Evolutionary conservation across 345 rosid genomes (phyloP), one percentile per base, ranked within the genome.

Genomic region (Cardiospermum halicacabum): DNA sequence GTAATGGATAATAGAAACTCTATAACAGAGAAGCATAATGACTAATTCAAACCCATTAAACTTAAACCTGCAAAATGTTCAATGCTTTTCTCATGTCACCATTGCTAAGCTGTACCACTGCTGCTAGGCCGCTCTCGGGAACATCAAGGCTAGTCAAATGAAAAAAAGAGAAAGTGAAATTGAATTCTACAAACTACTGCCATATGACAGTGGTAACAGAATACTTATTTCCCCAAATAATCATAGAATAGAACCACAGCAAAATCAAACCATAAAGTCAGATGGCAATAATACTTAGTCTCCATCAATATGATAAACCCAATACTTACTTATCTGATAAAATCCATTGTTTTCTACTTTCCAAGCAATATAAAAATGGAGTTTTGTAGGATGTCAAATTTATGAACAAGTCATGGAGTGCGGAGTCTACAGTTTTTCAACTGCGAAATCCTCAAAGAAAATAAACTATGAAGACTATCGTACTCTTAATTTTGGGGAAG

Each of bases 41-140:
- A 47, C 55, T 43, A 24, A 45, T 65, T 18, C 26, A 28, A 30
- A 72, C 43, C 26, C 34, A 39, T 28, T 4, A 42, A 72, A 51
- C 40, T 58, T 69, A 45, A 73, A 94, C 99, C 97, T 94, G 99
- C 72, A 94, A 72, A 56, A 94, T 88, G 82, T 94, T 94, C 84
- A 91, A 73, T 58, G 99, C 95, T 84, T 89, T 94, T 77, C 99
- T 85, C 99, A 91, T 94, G 83, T 94, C 99, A 45, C 99, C 99
- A 67, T 80, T 94, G 87, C 97, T 80, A 62, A 94, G 89, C 39
- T 87, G 81, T 69, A 88, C 92, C 68, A 88, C 82, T 64, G 97
- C 99, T 25, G 80, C 82, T 64, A 91, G 74, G 70, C 97, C 99
- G 77, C 72, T 66, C 61, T 85, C 88, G 21, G 88, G 55, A 57